Base-by-base conservation (phyloP, 768 basidiomycete genomes). In the Boletus patriciae region DNA sequence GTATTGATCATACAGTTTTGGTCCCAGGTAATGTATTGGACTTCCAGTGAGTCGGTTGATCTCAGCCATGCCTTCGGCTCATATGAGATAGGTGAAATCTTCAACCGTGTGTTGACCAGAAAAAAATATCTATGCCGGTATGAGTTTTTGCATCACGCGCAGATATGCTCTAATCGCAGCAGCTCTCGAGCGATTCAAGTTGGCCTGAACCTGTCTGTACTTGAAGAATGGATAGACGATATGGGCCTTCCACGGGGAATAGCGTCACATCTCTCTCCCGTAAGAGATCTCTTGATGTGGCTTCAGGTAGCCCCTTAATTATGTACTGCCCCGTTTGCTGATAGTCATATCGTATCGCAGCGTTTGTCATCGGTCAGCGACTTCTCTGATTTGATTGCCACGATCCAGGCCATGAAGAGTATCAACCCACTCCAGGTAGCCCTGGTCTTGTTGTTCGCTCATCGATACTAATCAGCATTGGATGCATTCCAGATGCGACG, bases 21-120 rank as follows among this genome's bases (percentile, higher is more conserved):
- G 86, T 95, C 94, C 1, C 97, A 99, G 73, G 85, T 97, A n/a
- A 88, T 97, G 78, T 98, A 95, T 70, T 99, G 97, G 97, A 88
- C 94, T 52, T 88, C 94, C 23, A 92, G 94, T 91, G 78, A 78
- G 86, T 63, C 2, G 15, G n/a, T 70, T n/a, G 63, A 13, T 11
- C 44, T 37, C 38, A 19, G 16, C 23, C 31, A 27, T 52, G 31
- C 19, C 37, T 43, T 21, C 40, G 19, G 33, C 65, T 63, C 13
- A 60, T 45, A 52, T 51, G 62, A 47, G 29, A 50, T 38, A 92
- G 90, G 90, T 68, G 90, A 92, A 72, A 80, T 87, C 41, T 92
- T 93, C 74, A 94, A 93, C 68, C 85, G 92, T 38, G 77, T 94
- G 36, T 73, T 93, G 41, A 90, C 86, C n/a, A 85, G 95, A 53